Base-by-base conservation (phyloP, 306 rosid genomes). In the Acacia acuminata region DNA sequence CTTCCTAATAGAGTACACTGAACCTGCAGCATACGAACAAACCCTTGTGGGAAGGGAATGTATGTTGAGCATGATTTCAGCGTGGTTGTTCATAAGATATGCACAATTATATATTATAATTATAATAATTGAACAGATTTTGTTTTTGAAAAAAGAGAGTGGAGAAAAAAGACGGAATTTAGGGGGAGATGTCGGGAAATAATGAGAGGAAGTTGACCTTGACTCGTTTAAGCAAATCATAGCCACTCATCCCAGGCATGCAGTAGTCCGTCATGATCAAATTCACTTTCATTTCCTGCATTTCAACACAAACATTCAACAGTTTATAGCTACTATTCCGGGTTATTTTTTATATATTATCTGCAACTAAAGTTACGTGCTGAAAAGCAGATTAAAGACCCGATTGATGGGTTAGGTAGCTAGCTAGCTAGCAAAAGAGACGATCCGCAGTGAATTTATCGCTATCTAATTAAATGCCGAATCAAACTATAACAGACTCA, bases 201-300 rank as follows among this genome's bases (percentile, higher is more conserved):
- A 55, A 51, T 82, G 67, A 61, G 67, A 61, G 36, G 67, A 77
- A 77, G 9, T 51, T 84, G 75, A 96, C 99, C 99, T 96, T 94
- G 87, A 96, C 86, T 82, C 97, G 84, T 86, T 89, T 94, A 63
- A 96, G 97, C 50, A 96, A 91, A 92, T 96, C 99, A 87, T 94
- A 96, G 85, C 99, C 99, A 87, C 88, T 96, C 96, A 96, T 96
- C 77, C 99, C 99, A 56, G 99, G 98, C 99, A 96, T 96, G 90
- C 97, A 96, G 85, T 85, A 96, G 83, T 96, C 99, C n/a, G 99
- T 96, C 98, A 96, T 96, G 94, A 96, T 96, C 88, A 96, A 80
- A 85, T 96, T 92, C 90, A 94, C 97, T 89, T 96, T 96, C 61
- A 86, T 84, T 84, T 85, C 96, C 97, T 96, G 94, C 85, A 84